Conservation (phyloP, 129 eudicot genomes). For the Chrysanthemum lavandulifolium region DNA sequence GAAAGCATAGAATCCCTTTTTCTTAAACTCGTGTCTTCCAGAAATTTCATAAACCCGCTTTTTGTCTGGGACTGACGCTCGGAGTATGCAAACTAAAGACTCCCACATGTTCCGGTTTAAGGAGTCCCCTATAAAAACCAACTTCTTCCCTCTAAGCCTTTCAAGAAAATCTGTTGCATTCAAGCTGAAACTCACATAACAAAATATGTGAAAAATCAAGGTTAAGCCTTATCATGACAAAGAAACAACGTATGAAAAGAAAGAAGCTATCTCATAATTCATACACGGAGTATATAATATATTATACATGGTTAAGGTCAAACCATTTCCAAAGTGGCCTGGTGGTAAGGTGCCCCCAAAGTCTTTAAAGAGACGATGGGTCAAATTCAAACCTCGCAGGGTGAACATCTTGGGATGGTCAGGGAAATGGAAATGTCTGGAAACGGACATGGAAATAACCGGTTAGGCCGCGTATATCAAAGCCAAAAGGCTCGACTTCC, state of each 20-base stretch:
- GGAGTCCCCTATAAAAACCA: conserved; percentile 94
- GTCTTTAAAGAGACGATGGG: too few relatives aligned
- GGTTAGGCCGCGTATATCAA: too few relatives aligned
- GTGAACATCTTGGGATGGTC: too few relatives aligned
- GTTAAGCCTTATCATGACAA: neutral
- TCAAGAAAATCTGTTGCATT: conserved; percentile 89
- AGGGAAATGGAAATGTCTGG: too few relatives aligned
- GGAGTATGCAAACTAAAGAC: conserved; percentile 88
- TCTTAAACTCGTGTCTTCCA: conserved; percentile 73
- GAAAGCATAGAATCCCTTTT: conserved; percentile 87
- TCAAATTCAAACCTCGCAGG: too few relatives aligned
- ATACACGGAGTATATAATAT: neutral
- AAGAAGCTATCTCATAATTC: too few relatives aligned
- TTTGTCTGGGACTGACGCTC: conserved; percentile 60
- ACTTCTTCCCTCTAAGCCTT: conserved; percentile 75
- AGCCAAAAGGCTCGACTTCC: too few relatives aligned
- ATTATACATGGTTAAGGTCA: neutral
- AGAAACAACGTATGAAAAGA: too few relatives aligned
- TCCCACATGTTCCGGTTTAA: conserved; percentile 92
- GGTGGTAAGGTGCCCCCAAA: neutral
- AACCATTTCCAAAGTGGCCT: too few relatives aligned
- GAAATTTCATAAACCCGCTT: conserved; percentile 71
- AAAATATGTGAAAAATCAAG: neutral
- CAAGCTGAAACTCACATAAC: conserved; percentile 40
- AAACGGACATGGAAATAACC: too few relatives aligned